phyloP scores from a whole-genome alignment of 2,329 filamentous ascomycete genomes.

The Reticulascus tulasneorum region DNA sequence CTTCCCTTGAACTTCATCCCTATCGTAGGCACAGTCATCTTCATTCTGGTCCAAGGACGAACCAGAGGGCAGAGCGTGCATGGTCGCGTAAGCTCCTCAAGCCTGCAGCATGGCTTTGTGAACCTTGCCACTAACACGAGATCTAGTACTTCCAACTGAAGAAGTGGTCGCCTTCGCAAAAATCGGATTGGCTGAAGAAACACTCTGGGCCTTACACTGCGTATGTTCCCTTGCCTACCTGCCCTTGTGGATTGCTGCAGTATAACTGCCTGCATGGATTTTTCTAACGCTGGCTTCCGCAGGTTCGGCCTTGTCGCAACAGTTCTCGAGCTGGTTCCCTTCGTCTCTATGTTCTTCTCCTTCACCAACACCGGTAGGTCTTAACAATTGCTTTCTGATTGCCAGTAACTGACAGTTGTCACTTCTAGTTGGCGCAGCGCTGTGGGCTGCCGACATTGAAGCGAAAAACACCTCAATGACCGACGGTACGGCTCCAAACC shows the following conservation, averaged over 20 bases:
- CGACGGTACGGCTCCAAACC: conserved; percentile 43
- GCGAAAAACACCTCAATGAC: conserved; percentile 45
- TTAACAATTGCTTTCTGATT: not conserved
- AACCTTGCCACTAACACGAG: not conserved
- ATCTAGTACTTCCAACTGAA: conserved; percentile 87
- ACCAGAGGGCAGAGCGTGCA: conserved; percentile 47
- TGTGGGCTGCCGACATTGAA: conserved; percentile 92
- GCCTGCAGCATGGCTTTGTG: not conserved
- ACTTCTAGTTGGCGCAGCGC: conserved; percentile 70
- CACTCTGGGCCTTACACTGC: conserved; percentile 75
- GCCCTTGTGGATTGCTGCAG: conserved; percentile 3
- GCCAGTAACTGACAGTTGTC: conserved; percentile 15
- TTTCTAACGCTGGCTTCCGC: no score
- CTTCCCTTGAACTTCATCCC: conserved; percentile 92
- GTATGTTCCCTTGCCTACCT: conserved; percentile 37
- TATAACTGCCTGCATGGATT: conserved; percentile 5
- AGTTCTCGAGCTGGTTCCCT: conserved; percentile 77
- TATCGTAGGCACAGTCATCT: conserved; percentile 77
- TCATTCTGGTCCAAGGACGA: conserved; percentile 71
- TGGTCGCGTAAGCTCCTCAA: conserved; percentile 42
- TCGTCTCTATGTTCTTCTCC: conserved; percentile 77
- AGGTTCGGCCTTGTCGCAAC: conserved; percentile 75
- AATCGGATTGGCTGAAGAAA: conserved; percentile 63
- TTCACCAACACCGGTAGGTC: conserved; percentile 76
- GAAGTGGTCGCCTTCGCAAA: conserved; percentile 65